phyloP scores from a whole-genome alignment of 2,329 filamentous ascomycete species.

The Aspergillus pseudoviridinutans region DNA sequence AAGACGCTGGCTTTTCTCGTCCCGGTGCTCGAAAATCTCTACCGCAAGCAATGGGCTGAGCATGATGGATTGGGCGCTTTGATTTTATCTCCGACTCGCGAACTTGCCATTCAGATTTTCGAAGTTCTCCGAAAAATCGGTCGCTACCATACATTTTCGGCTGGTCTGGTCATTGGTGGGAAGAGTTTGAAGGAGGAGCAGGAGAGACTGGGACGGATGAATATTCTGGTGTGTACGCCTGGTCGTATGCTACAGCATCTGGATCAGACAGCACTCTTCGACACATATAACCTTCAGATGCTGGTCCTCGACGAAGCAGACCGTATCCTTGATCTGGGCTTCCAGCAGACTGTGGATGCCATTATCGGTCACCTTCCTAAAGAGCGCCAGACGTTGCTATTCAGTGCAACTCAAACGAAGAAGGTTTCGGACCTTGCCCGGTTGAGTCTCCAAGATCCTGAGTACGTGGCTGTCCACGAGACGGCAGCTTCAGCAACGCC shows the following conservation, averaged over 20 bases:
- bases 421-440: conserved; percentile 88
- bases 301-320: conserved; percentile 94
- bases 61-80: conserved; percentile 87
- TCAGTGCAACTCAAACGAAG: conserved; percentile 94
- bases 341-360: conserved; percentile 84
- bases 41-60: conserved; percentile 83
- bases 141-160: conserved; percentile 82
- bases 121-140: conserved; percentile 89
- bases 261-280: conserved; percentile 86
- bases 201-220: conserved; percentile 83
- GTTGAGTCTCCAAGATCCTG: conserved; percentile 80
- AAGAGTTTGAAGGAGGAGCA: conserved; percentile 86
- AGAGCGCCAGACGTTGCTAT: conserved; percentile 83
- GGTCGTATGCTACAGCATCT: conserved; percentile 94
- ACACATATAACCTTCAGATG: conserved; percentile 86
- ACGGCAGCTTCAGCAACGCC: conserved; percentile 76
- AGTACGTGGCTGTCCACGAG: conserved; percentile 94
- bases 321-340: conserved; percentile 96
- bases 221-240: conserved; percentile 92
- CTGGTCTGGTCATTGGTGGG: conserved; percentile 88
- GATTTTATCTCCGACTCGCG: conserved; percentile 89
- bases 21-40: conserved; percentile 87
- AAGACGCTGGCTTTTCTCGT: conserved; percentile 93
- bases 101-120: conserved; percentile 95
- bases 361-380: conserved; percentile 87